phyloP scores from a whole-genome alignment of 139 green algal species.

The Deuterostichococcus epilithicus region DNA sequence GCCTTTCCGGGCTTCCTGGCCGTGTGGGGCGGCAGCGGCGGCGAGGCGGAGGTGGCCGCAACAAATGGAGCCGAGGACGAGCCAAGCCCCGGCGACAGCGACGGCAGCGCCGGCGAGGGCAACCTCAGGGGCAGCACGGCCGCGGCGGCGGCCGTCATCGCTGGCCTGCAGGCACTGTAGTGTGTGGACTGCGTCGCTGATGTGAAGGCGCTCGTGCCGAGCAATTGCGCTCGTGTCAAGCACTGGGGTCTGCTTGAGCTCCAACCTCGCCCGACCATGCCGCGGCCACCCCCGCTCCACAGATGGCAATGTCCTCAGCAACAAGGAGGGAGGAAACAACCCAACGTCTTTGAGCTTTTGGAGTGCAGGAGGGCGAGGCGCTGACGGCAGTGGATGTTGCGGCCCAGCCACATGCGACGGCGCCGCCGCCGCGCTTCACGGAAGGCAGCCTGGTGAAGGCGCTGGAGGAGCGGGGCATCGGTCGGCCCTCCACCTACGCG shows the following conservation, averaged over 20 bases:
- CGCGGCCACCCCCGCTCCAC: too few species aligned
- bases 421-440: constrained; percentile 70
- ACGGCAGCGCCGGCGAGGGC: background rate
- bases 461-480: constrained; percentile 87
- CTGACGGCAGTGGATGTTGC: constrained; percentile 15
- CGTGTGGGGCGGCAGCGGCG: background rate
- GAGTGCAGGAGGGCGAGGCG: constrained; percentile 1
- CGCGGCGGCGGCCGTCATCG: background rate
- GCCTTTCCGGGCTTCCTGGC: constrained; percentile 48
- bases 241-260: too few species aligned
- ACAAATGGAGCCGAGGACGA: too few species aligned
- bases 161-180: background rate
- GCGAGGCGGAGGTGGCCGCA: too few species aligned
- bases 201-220: background rate
- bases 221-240: too few species aligned
- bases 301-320: too few species aligned
- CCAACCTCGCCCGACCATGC: too few species aligned
- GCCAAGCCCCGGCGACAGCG: too few species aligned
- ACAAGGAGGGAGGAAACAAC: too few species aligned
- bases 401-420: constrained; percentile 60
- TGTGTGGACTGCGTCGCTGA: background rate
- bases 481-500: constrained; percentile 90
- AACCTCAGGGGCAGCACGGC: background rate
- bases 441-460: constrained; percentile 74
- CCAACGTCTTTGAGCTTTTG: too few species aligned